These are phyloP conservation scores for Ganoderma sp. DNA, from an alignment of 1,284 basidiomycete species.

Conservation along the genomic window DNA sequence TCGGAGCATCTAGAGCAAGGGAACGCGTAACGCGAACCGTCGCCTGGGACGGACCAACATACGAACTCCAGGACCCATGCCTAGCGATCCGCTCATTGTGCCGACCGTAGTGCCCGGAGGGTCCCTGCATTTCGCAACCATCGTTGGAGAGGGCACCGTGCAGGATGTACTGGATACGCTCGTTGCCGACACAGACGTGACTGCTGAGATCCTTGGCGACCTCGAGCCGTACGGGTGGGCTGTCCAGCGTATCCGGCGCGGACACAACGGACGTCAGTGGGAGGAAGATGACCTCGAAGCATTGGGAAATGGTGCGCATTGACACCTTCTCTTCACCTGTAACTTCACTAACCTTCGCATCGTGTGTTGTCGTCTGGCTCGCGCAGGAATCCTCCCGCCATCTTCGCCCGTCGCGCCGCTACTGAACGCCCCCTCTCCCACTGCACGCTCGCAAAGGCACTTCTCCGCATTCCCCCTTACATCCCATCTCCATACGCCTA, in stretches of 20 bases:
- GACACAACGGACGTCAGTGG: conserved; percentile 67
- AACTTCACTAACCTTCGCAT: neutral
- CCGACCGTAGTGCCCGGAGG: conserved; percentile 65
- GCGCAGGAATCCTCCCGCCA: conserved; percentile 57
- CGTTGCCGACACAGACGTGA: conserved; percentile 53
- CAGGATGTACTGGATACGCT: conserved; percentile 65
- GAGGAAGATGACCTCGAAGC: conserved; percentile 69
- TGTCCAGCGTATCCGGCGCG: conserved; percentile 64
- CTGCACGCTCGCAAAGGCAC: conserved; percentile 52
- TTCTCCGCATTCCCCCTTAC: conserved; percentile 79
- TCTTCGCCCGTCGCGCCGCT: conserved; percentile 57
- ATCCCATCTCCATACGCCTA: conserved; percentile 69
- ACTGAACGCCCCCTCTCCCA: conserved; percentile 47
- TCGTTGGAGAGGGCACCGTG: conserved; percentile 56
- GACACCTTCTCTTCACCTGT: neutral
- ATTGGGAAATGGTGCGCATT: conserved; percentile 62
- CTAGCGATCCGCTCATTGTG: conserved; percentile 55
- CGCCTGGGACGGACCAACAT: conserved; percentile 24
- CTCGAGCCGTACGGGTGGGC: conserved; percentile 67
- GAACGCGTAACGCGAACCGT: conserved; percentile 26
- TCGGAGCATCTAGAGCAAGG: conserved; percentile 6
- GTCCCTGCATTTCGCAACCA: conserved; percentile 65
- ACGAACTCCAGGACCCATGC: conserved; percentile 36
- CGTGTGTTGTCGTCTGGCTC: neutral
- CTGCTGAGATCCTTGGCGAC: conserved; percentile 60